phyloP scores from a whole-genome alignment of 805 yeast species.

The Saccharomycopsis malanga region DNA sequence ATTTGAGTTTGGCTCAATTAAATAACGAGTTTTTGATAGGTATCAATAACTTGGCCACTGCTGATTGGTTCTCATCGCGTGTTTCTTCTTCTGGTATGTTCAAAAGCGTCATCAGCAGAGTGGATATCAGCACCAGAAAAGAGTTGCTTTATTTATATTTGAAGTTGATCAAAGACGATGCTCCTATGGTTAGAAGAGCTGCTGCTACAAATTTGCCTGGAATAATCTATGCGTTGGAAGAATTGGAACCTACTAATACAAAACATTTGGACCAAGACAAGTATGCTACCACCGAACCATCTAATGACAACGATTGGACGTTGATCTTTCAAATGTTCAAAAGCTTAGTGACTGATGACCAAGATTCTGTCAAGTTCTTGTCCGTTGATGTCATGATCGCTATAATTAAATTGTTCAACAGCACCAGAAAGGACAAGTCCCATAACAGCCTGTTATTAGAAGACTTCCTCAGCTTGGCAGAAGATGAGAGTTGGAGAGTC shows the following conservation, averaged over 20 bases:
- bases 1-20: slow-evolving; percentile 57
- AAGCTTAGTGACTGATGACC: slow-evolving; percentile 71
- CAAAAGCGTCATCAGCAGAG: slow-evolving; percentile 57
- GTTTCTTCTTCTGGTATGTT: slow-evolving; percentile 89
- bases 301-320: slow-evolving; percentile 63
- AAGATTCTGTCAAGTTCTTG: slow-evolving; percentile 89
- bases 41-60: slow-evolving; percentile 69
- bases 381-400: slow-evolving; percentile 84
- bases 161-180: slow-evolving; percentile 77
- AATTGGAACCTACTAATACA: slow-evolving; percentile 22
- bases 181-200: slow-evolving; percentile 96
- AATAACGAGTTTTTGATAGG: slow-evolving; percentile 64
- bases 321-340: slow-evolving; percentile 76
- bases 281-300: slow-evolving; percentile 31
- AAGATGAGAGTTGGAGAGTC: slow-evolving; percentile 96
- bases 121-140: slow-evolving; percentile 46
- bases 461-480: slow-evolving; percentile 62
- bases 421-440: slow-evolving; percentile 42
- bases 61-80: slow-evolving; percentile 91
- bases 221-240: slow-evolving; percentile 54
- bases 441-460: slow-evolving; percentile 58
- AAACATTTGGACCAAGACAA: slow-evolving; percentile 14
- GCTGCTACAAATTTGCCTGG: slow-evolving; percentile 82
- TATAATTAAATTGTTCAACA: slow-evolving; percentile 61
- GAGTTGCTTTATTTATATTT: slow-evolving; percentile 61